phyloP scores from a whole-genome alignment of 2,329 filamentous ascomycete species.

The Cercospora janseana region DNA sequence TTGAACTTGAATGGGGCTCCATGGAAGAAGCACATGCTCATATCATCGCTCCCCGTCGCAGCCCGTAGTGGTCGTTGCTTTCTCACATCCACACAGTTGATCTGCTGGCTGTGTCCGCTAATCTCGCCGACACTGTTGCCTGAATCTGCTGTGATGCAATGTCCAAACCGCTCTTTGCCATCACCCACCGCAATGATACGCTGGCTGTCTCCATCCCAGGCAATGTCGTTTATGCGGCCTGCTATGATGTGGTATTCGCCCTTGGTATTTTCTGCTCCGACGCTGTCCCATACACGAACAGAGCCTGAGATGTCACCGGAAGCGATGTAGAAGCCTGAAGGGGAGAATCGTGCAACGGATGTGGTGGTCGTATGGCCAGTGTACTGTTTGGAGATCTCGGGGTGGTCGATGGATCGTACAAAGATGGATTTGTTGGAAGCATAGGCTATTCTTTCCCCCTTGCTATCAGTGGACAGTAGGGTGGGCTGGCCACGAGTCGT shows the following conservation, averaged over 20 bases:
- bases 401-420: conserved; percentile 88
- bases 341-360: conserved; percentile 89
- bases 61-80: conserved; percentile 88
- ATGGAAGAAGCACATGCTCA: conserved; percentile 85
- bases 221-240: conserved; percentile 91
- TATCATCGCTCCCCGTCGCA: conserved; percentile 87
- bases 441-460: conserved; percentile 90
- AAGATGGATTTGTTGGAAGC: conserved; percentile 96
- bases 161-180: conserved; percentile 87
- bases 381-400: conserved; percentile 81
- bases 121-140: conserved; percentile 96
- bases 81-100: conserved; percentile 88
- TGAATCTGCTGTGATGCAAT: conserved; percentile 91
- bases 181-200: conserved; percentile 94
- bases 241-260: conserved; percentile 94
- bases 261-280: conserved; percentile 83
- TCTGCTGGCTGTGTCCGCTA: conserved; percentile 80
- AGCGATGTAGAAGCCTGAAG: conserved; percentile 91
- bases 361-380: conserved; percentile 84
- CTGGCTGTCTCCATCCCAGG: conserved; percentile 96
- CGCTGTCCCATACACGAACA: conserved; percentile 87
- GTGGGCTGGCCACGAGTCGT: conserved; percentile 85
- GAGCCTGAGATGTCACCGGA: conserved; percentile 82
- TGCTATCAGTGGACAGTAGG: conserved; percentile 80
- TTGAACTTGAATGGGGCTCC: conserved; percentile 96